Evolutionary conservation across 2,329 filamentous ascomycete genomes (phyloP), one percentile per base, ranked within the genome.

Genomic region (Lasiodiplodia sp.): DNA sequence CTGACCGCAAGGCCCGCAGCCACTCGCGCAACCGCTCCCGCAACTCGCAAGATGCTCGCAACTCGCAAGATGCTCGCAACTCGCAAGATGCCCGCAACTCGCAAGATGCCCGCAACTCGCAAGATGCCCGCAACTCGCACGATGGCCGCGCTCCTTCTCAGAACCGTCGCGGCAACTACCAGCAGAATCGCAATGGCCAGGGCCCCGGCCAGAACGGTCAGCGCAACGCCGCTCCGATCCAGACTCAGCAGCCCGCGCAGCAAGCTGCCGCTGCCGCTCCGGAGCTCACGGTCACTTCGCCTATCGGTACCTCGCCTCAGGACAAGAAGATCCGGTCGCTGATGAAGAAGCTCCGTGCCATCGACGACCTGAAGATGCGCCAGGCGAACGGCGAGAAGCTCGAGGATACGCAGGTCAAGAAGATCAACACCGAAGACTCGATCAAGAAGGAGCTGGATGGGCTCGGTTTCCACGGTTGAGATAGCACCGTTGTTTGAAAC

Each of bases 361-460:
- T 99, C 77, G 96, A 99, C 78, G 96, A 99, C 79, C 84, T 99
- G 70, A 97, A 98, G 85, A 97, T 98, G 94, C 89, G 96, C 68
- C 89, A 94, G 73, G 96, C 95, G 2, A 91, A 91, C 40, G 95
- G 95, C 5, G 96, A 99, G 86, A 98, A 97, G 86, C 84, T 99
- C 70, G 96, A 99, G 83, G 95, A 97, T 77, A 99, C 96, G 38
- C 96, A 99, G 83, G 89, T 99, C 81, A 96, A 97, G 86, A 99
- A 99, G 87, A 99, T 99, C 75, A 88, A 89, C 68, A 98, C 94
- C 25, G 97, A 98, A 84, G 85, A 89, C 60, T 82, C 87, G 18
- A 95, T 99, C 69, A 86, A 94, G 71, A 93, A 91, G 82, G 96
- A 99, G 82, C 83, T 99, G 69, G 87, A 91, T 57, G 83, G 80